Evolutionary conservation across 2,329 filamentous ascomycete species (phyloP).

Genomic region (Phaeosphaeria sp.): DNA sequence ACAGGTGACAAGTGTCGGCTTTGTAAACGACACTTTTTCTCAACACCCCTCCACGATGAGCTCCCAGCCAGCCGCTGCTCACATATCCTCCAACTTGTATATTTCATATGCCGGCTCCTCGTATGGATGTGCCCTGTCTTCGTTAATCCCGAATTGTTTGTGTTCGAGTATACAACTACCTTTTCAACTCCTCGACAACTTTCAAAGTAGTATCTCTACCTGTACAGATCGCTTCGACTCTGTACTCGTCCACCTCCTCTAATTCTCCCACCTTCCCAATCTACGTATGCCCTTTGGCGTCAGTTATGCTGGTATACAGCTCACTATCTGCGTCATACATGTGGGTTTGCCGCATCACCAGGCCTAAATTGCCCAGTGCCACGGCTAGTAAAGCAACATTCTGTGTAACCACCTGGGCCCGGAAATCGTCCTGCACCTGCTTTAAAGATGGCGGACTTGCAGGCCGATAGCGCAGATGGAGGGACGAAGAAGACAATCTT

Average conservation of each 20-base stretch:
- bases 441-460: constrained; percentile 55
- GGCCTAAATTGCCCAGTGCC: constrained; percentile 73
- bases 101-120: constrained; percentile 56
- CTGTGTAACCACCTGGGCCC: constrained; percentile 51
- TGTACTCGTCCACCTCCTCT: constrained; percentile 66
- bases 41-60: not conserved
- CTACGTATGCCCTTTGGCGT: constrained; percentile 17
- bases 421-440: constrained; percentile 54
- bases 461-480: constrained; percentile 40
- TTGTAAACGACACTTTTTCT: too few species aligned
- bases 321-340: constrained; percentile 36
- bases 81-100: constrained; percentile 54
- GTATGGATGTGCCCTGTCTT: constrained; percentile 52
- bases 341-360: constrained; percentile 65
- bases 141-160: constrained; percentile 1
- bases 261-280: constrained; percentile 65
- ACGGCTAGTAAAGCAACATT: constrained; percentile 50
- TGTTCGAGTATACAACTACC: constrained; percentile 52
- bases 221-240: constrained; percentile 68
- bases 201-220: constrained; percentile 63
- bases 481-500: constrained; percentile 57
- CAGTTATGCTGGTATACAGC: not conserved
- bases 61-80: not conserved
- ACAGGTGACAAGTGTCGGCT: too few species aligned
- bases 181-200: constrained; percentile 69